Conservation (phyloP, 257 asterid species). For the Ehretia macrophylla region DNA sequence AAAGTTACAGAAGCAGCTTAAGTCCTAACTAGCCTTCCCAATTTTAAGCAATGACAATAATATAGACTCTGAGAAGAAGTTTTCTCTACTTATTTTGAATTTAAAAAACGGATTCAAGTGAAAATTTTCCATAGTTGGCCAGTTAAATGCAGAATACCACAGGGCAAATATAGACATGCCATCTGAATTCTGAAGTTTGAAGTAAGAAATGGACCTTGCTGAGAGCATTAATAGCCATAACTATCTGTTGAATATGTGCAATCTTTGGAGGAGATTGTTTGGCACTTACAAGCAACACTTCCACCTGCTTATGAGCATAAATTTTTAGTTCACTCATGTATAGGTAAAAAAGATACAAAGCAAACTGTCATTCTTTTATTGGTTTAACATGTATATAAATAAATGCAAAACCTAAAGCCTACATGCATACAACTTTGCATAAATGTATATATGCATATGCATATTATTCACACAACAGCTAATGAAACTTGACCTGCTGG, state of each 20-base stretch:
- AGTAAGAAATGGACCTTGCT: conserved; percentile 69
- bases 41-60: too few species aligned
- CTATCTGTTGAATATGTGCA: conserved; percentile 58
- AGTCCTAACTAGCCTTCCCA: too few species aligned
- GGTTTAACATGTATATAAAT: background rate
- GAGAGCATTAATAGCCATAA: conserved; percentile 93
- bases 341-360: background rate
- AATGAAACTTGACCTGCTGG: conserved; percentile 66
- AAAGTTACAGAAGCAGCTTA: background rate
- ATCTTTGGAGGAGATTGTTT: conserved; percentile 54
- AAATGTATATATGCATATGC: background rate
- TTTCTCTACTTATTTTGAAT: too few species aligned
- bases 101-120: background rate
- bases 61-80: too few species aligned
- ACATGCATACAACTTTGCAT: background rate
- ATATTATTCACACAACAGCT: background rate
- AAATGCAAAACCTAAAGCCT: too few species aligned
- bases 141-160: background rate
- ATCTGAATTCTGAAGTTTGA: background rate
- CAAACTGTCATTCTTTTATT: background rate
- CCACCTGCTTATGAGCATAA: conserved; percentile 57
- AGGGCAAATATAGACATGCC: background rate
- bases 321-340: conserved; percentile 12
- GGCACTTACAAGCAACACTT: conserved; percentile 57
- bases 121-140: background rate